Base-by-base conservation (phyloP, 306 rosid genomes). In the Styphnolobium japonicum region DNA sequence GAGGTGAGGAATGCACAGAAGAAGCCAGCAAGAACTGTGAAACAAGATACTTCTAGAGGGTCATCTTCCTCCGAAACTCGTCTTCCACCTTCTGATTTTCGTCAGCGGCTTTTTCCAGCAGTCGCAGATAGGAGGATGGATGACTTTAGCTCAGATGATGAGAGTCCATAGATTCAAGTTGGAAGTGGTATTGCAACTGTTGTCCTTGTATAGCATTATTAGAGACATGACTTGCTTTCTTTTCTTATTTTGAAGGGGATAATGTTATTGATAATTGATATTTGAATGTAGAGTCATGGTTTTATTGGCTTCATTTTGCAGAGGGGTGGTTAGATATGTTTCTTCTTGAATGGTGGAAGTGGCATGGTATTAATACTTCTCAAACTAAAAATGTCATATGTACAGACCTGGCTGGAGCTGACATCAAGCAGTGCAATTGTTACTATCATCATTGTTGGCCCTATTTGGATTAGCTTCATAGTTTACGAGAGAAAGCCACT, bases 81-180 rank as follows among this genome's bases (percentile, higher is more conserved):
- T 63, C 87, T 73, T 36, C 82, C 88, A 4, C 83, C 86, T 18
- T 66, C 86, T 11, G 87, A 88, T 84, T 31, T 86, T 63, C 91
- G 85, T 57, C 86, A 86, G 61, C 78, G 68, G 49, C 86, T 91
- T 55, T 86, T 88, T 65, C 96, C 94, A 0, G 94, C 88, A 40
- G 85, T 90, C 10, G 39, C 77, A 56, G 97, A 89, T 78, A 86
- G 93, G 65, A 78, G 93, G 66, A 25, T 73, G 16, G 92, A 88
- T 62, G 75, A 80, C 69, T 85, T 87, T 76, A 93, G 99, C 83
- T 93, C 99, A 70, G 98, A 96, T 67, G 99, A 93, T 10, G 98
- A 91, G 16, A 85, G 89, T 51, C 86, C 88, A 45, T 92, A 89
- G 90, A 61, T 86, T 85, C 76, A 66, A 62, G 67, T 71, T 84